These are phyloP conservation scores for Chlamydomonas incerta DNA, from an alignment of 139 green algal genomes.

Conservation along the genomic window DNA sequence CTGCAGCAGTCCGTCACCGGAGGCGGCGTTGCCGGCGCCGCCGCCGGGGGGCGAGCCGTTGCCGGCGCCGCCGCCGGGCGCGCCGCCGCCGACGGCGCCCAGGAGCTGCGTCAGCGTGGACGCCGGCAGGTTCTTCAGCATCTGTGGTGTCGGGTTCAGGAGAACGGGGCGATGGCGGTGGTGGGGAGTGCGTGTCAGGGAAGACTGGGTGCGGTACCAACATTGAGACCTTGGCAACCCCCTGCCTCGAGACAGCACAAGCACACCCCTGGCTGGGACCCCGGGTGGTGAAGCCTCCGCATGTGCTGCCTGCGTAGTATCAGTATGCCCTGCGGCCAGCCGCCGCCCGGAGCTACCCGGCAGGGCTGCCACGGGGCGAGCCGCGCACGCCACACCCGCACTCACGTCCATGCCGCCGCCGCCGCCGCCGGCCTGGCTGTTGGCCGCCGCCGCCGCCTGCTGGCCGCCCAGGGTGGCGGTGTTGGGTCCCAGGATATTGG, in stretches of 20 bases:
- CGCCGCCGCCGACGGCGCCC: conserved; percentile 1
- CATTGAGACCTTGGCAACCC: too few species aligned
- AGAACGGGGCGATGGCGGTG: background rate
- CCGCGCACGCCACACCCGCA: too few species aligned
- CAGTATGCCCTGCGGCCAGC: too few species aligned
- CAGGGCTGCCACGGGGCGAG: too few species aligned
- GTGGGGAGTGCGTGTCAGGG: too few species aligned
- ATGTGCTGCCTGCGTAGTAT: too few species aligned
- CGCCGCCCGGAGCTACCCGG: too few species aligned
- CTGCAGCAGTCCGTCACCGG: conserved; percentile 5
- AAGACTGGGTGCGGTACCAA: too few species aligned
- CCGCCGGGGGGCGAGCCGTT: background rate
- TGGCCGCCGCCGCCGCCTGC: conserved; percentile 10
- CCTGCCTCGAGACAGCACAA: too few species aligned
- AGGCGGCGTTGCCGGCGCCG: background rate
- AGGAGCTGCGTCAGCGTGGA: conserved; percentile 22
- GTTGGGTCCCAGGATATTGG: conserved; percentile 52
- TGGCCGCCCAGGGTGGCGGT: conserved; percentile 23
- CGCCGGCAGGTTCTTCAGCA: conserved; percentile 42
- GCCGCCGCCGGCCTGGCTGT: background rate
- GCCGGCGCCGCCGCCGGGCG: background rate
- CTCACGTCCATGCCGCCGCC: conserved; percentile 11
- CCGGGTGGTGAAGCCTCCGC: too few species aligned
- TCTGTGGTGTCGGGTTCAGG: too few species aligned
- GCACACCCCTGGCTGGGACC: too few species aligned